These are phyloP conservation scores for Anacardium occidentale DNA, from an alignment of 345 rosid genomes.

Conservation along the genomic window DNA sequence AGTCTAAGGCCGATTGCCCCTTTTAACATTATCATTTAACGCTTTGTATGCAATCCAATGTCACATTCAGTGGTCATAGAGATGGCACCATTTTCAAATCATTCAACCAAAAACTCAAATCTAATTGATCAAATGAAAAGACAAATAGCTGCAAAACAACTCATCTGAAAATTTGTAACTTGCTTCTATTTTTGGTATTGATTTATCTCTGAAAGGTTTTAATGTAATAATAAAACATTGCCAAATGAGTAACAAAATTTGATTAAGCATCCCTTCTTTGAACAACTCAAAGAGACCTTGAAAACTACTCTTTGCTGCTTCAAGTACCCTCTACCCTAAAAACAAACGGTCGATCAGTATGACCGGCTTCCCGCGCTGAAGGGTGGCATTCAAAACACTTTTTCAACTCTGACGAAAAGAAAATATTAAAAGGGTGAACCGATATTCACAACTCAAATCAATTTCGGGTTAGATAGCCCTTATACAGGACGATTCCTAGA, in stretches of 20 bases:
- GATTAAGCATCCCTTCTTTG: conserved; percentile 2
- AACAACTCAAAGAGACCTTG: conserved; percentile 7
- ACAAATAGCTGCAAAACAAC: not conserved
- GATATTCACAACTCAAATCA: conserved; percentile 23
- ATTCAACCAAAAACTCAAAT: no score
- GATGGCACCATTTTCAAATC: no score
- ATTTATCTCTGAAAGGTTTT: not conserved
- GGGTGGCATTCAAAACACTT: conserved; percentile 1
- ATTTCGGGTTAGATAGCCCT: conserved; percentile 44
- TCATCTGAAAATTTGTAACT: not conserved
- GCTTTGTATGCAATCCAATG: no score
- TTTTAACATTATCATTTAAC: no score
- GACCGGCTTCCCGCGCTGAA: conserved; percentile 13
- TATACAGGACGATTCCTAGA: conserved; percentile 58
- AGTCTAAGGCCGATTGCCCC: no score
- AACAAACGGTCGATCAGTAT: conserved; percentile 8
- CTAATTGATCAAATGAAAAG: not conserved
- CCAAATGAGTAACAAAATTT: conserved; percentile 19
- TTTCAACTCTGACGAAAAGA: not conserved
- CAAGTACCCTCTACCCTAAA: not conserved
- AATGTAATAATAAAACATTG: conserved; percentile 3
- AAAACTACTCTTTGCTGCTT: conserved; percentile 20
- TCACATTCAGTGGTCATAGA: no score
- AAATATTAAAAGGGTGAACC: conserved; percentile 15
- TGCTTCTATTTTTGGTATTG: conserved; percentile 1